phyloP scores from a whole-genome alignment of 768 basidiomycete genomes.

The Pleurotus pulmonarius region DNA sequence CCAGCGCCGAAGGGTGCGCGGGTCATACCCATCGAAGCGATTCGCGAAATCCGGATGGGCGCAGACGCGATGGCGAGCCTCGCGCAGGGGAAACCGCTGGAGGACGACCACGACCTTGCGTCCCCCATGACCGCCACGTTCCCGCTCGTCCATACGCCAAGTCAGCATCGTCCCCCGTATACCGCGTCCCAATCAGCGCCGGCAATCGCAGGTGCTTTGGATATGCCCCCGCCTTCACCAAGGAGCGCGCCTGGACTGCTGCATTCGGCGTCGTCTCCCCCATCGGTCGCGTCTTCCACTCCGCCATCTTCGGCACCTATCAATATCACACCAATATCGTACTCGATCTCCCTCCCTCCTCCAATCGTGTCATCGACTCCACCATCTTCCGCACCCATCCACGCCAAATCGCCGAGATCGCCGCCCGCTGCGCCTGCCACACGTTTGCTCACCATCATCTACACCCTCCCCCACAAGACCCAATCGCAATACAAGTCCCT shows the following conservation, averaged over 20 bases:
- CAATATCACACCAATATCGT: neutral
- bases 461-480: constrained; percentile 3
- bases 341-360: neutral
- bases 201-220: neutral
- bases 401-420: neutral
- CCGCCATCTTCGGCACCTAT: neutral
- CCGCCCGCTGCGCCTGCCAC: neutral
- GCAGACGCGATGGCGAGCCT: constrained; percentile 40
- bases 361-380: neutral
- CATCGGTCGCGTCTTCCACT: neutral
- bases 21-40: constrained; percentile 78
- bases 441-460: constrained; percentile 4
- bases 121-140: neutral
- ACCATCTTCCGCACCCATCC: neutral
- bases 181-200: neutral
- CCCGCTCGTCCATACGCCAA: neutral
- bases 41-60: constrained; percentile 82
- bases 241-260: neutral
- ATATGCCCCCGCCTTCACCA: neutral
- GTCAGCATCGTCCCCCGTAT: too few relatives aligned
- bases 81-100: neutral
- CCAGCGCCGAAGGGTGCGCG: constrained; percentile 7
- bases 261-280: neutral
- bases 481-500: constrained; percentile 6
- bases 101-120: neutral